Base-by-base conservation (phyloP, 139 green algal species). In the Yamagishiella unicocca region DNA sequence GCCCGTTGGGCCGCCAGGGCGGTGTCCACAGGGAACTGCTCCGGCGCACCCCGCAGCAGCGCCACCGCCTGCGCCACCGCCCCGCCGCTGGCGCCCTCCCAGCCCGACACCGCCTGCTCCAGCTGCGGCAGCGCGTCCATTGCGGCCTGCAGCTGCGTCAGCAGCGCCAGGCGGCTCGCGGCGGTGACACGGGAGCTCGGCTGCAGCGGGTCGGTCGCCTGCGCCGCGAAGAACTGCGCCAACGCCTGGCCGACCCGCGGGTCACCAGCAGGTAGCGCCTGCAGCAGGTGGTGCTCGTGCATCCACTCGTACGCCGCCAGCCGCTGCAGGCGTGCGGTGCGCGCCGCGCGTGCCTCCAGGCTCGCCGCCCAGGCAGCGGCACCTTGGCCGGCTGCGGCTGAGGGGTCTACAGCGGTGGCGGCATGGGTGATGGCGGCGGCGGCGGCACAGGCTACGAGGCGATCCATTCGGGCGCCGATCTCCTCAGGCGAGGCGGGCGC, bases 301-400 rank as follows among this genome's bases (percentile, higher is more conserved):
- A 90, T 37, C 90, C 90, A 94, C 50, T 92, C 82, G 50, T 90
- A 92, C 0, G 88, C 88, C 12, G 92, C 92, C 42, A 93, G 61
- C 2, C 92, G 87, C 24, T 81, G 76, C 62, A 92, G 82, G n/a
- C 90, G 88, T 25, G 73, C 7, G 25, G 81, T 33, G 81, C 66
- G 81, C 0, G 4, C 24, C 0, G 6, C 17, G 33, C 64, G 64
- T 12, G 81, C 81, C 9, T 68, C 81, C 17, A 42, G 29, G 42
- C 79, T n/a, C 0, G 61, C 42, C 2, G 37, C 61, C 79, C 79
- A 85, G n/a, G 19, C 7, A 0, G 42, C 22, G 29, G 27, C 31
- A n/a, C n/a, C n/a, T n/a, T n/a, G n/a, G n/a, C n/a, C 58, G 35
- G 54, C 58, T 71, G 71, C 71, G 43, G 58, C 64, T 22, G 76